A percentile compares a stretch with the other conserved stretches of the same genome.
Conservation (phyloP, 2,329 filamentous ascomycete species). For the Pestalotiopsis sp. region DNA sequence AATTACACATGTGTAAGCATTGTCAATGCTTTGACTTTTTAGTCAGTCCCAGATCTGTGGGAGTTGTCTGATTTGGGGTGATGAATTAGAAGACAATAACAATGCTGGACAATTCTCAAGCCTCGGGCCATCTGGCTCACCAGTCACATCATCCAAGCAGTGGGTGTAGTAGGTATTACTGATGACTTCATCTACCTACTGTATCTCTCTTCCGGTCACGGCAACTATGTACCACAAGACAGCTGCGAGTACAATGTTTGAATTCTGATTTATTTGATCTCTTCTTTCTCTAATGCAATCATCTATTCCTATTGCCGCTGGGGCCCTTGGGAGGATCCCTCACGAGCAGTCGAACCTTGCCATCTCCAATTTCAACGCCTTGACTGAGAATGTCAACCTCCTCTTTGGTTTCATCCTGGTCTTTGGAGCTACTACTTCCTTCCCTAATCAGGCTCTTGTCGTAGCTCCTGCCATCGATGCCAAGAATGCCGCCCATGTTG, state of each 20-base stretch:
- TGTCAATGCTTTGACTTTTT: too few relatives aligned
- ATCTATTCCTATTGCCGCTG: slow-evolving; percentile 48
- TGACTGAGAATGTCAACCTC: slow-evolving; percentile 63
- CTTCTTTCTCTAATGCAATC: slow-evolving; percentile 21
- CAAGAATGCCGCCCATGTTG: slow-evolving; percentile 76
- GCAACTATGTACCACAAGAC: neutral
- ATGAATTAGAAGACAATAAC: too few relatives aligned
- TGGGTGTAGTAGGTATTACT: too few relatives aligned
- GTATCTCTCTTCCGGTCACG: neutral
- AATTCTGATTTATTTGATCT: slow-evolving; percentile 20
- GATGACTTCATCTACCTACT: too few relatives aligned
- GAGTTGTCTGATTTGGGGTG: too few relatives aligned
- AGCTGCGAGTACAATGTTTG: neutral
- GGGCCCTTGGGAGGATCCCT: slow-evolving; percentile 62
- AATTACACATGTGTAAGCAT: too few relatives aligned
- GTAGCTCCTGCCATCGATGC: slow-evolving; percentile 69
- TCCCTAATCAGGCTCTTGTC: slow-evolving; percentile 62
- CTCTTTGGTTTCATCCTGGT: slow-evolving; percentile 40
- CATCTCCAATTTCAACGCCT: slow-evolving; percentile 69
- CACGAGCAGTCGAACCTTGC: slow-evolving; percentile 67
- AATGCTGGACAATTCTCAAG: too few relatives aligned
- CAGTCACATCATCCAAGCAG: too few relatives aligned
- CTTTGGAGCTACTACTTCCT: slow-evolving; percentile 35
- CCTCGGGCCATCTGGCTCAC: too few relatives aligned
- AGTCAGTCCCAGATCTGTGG: too few relatives aligned